phyloP scores from a whole-genome alignment of 2,329 filamentous ascomycete species.

The Neodidymelliopsis sp. region DNA sequence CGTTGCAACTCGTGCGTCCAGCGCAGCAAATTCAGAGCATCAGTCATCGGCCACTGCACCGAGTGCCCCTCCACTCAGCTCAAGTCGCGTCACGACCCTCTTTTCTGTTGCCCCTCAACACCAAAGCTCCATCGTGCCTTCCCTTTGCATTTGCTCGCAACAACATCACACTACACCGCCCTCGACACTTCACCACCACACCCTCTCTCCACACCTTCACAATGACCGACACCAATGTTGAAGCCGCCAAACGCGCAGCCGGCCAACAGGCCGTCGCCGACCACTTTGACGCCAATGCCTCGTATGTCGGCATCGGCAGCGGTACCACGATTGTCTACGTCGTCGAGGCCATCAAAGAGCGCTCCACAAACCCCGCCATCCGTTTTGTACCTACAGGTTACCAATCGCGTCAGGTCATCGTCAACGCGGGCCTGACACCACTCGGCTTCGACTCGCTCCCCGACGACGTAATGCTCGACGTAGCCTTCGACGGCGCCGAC shows the following conservation, averaged over 20 bases:
- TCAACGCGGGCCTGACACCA: conserved; percentile 76
- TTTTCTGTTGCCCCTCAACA: conserved; percentile 11
- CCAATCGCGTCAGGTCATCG: conserved; percentile 87
- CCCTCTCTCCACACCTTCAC: conserved; percentile 7
- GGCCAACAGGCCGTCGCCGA: conserved; percentile 76
- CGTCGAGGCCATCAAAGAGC: conserved; percentile 74
- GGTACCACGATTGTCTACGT: conserved; percentile 85
- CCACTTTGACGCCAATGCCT: conserved; percentile 69
- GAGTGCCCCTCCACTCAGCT: conserved; percentile 27
- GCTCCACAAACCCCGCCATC: conserved; percentile 61
- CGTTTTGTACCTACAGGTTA: conserved; percentile 92
- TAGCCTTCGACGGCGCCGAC: conserved; percentile 95
- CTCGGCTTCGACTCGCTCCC: conserved; percentile 80
- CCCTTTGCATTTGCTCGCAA: not conserved
- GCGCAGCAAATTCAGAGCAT: conserved; percentile 35
- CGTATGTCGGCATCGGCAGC: conserved; percentile 79
- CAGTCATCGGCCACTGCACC: conserved; percentile 36
- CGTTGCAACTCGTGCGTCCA: conserved; percentile 3
- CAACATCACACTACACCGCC: not conserved
- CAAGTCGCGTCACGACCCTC: conserved; percentile 20
- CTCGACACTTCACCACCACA: conserved; percentile 18
- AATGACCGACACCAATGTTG: conserved; percentile 57
- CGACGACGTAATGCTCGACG: conserved; percentile 71
- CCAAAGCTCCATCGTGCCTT: conserved; percentile 10
- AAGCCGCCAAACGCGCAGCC: conserved; percentile 77